Percentiles rank a stretch among this genome's conserved stretches.
Evolutionary conservation across 331 rosid genomes (phyloP).

Genomic region (Cucumis variabilis): DNA sequence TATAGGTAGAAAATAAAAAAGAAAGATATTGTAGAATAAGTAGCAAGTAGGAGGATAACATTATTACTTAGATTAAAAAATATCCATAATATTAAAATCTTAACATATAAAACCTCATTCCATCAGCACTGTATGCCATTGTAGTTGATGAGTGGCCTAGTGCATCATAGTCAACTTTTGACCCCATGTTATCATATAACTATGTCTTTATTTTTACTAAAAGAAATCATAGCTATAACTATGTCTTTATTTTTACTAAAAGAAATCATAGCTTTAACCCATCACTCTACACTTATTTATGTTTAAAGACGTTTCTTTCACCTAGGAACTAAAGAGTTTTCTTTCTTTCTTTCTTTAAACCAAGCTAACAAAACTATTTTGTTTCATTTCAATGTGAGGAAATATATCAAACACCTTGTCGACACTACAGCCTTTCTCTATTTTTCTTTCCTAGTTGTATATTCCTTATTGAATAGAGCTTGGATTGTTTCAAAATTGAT

Average conservation of each 20-base stretch:
- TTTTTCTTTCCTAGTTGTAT: no score
- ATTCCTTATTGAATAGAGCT: no score
- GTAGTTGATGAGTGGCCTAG: slow-evolving; percentile 93
- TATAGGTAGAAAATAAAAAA: slow-evolving; percentile 40
- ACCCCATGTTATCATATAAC: slow-evolving; percentile 90
- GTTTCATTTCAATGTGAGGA: no score
- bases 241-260: background rate
- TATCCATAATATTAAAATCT: background rate
- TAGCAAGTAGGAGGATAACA: slow-evolving; percentile 3
- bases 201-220: slow-evolving; percentile 21
- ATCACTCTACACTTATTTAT: background rate
- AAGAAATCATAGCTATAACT: slow-evolving; percentile 19
- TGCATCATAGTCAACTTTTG: slow-evolving; percentile 96
- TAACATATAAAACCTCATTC: slow-evolving; percentile 65
- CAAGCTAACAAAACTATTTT: no score
- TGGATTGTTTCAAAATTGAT: no score
- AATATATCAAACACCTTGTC: no score
- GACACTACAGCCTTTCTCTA: no score
- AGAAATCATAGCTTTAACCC: background rate
- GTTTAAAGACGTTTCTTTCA: background rate
- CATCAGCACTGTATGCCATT: slow-evolving; percentile 91
- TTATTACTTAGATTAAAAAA: background rate
- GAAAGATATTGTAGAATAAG: slow-evolving; percentile 14
- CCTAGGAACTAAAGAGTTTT: background rate
- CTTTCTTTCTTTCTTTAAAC: no score